Evolutionary conservation across 2,329 filamentous ascomycete species (phyloP).

Genomic region (Cercospora sp.): DNA sequence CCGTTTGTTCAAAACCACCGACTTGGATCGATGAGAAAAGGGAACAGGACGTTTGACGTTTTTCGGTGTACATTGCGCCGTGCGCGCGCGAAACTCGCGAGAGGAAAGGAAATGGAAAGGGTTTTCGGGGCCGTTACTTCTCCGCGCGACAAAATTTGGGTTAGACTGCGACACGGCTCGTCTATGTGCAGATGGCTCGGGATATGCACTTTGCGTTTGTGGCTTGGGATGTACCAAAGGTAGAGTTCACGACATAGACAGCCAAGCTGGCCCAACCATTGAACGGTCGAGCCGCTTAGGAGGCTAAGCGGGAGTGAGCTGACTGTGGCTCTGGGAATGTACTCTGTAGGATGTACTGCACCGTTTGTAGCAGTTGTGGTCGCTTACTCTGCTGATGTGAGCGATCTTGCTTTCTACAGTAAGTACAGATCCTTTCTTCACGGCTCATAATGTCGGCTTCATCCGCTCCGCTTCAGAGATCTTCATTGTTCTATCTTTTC

Average conservation of each 20-base stretch:
- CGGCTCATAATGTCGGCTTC: neutral
- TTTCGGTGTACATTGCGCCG: neutral
- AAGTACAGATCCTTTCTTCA: neutral
- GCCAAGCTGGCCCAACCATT: neutral
- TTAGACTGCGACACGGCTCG: neutral
- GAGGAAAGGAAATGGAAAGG: neutral
- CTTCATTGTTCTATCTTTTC: neutral
- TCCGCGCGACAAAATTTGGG: neutral
- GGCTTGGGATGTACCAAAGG: neutral
- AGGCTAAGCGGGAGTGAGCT: neutral
- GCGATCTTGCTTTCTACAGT: neutral
- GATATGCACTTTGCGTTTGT: neutral
- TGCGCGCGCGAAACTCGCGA: neutral
- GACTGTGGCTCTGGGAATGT: neutral
- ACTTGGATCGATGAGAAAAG: conserved; percentile 41
- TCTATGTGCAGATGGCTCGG: neutral
- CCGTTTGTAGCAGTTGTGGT: neutral
- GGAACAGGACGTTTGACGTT: neutral
- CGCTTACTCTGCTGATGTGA: neutral
- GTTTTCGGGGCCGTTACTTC: neutral
- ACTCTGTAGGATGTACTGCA: neutral
- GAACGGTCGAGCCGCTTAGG: neutral
- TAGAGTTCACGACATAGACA: neutral
- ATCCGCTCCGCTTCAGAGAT: neutral
- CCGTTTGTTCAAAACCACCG: conserved; percentile 60